Evolutionary conservation across 164 flowering plant species (phyloP).

Genomic region (Aristolochia californica): DNA sequence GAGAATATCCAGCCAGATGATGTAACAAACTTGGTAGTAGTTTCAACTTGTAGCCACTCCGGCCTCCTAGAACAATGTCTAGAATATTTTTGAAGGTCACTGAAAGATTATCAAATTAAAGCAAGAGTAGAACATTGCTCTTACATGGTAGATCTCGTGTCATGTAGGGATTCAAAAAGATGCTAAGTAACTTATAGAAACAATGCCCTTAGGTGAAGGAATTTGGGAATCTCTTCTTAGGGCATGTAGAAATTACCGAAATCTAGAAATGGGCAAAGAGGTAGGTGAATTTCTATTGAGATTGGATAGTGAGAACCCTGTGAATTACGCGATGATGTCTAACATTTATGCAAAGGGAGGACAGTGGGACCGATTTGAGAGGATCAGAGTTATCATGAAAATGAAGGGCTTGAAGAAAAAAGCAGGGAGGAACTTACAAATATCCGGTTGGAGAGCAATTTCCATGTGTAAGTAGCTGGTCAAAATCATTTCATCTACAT

Average conservation of each 20-base stretch:
- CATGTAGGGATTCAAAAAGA: slow-evolving; percentile 59
- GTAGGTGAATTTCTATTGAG: slow-evolving; percentile 50
- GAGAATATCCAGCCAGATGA: slow-evolving; percentile 48
- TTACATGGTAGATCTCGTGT: slow-evolving; percentile 72
- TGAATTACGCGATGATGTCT: slow-evolving; percentile 72
- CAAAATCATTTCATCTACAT: slow-evolving; percentile 4
- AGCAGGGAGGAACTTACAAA: slow-evolving; percentile 27
- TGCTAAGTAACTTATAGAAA: slow-evolving; percentile 50
- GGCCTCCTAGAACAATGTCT: slow-evolving; percentile 53
- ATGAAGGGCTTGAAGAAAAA: slow-evolving; percentile 58
- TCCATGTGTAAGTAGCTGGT: slow-evolving; percentile 47
- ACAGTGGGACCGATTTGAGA: slow-evolving; percentile 48
- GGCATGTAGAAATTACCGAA: slow-evolving; percentile 65
- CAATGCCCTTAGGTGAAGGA: slow-evolving; percentile 45
- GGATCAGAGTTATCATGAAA: slow-evolving; percentile 36
- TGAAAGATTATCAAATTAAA: slow-evolving; percentile 18
- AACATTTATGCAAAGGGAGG: slow-evolving; percentile 61
- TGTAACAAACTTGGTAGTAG: slow-evolving; percentile 64
- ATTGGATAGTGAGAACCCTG: slow-evolving; percentile 50
- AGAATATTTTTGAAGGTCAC: slow-evolving; percentile 39
- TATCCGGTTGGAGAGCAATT: background rate
- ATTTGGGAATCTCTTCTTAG: slow-evolving; percentile 81
- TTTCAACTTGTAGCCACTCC: slow-evolving; percentile 79
- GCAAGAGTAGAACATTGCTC: slow-evolving; percentile 77
- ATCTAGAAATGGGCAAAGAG: slow-evolving; percentile 50